Evolutionary conservation across 2,329 filamentous ascomycete species (phyloP), one percentile per base, ranked within the genome.

Genomic region (Xylaria sp.): DNA sequence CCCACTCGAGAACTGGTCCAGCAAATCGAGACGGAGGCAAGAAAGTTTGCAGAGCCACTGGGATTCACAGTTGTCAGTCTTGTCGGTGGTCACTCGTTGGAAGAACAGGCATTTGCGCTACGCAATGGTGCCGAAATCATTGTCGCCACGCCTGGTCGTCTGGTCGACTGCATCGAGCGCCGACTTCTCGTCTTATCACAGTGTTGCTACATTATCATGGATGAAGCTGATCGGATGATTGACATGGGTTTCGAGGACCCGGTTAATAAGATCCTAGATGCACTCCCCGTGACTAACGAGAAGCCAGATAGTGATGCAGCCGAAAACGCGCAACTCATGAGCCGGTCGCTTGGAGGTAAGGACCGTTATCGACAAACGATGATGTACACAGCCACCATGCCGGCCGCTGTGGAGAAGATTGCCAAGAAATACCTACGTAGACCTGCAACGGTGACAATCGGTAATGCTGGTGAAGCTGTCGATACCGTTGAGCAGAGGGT

Each of bases 341-440:
- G 86, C 68, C 83, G 85, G 59, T 89, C 89, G 68, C 77, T 96
- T 1, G 87, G 87, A 56, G 85, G 85, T 16, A 85, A 86, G 66
- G 88, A 92, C 69, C 83, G 89, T 19, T 97, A 97, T 77, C 83
- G 94, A 60, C 93, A 99, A 75, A 99, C 94, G 0, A 99, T 99
- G 94, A 99, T 99, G 94, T 99, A 97, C 84, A 97, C 94, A 65
- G 94, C 94, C 56, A 99, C 94, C 34, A 99, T 99, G 94, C 92
- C 94, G 1, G 78, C 90, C 0, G 85, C 90, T 0, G 90, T 99
- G 13, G 94, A 99, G 73, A 90, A 90, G 63, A 97, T 99, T 65
- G 94, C 94, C n/a, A 89, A 92, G 69, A 96, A 96, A 73, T 99
- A 99, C 72, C 85, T 97, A 13, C 89, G 93, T 0, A 86, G 94